Conservation (phyloP, 495 filamentous ascomycete genomes). For the Xanthoparmelia taractica region DNA sequence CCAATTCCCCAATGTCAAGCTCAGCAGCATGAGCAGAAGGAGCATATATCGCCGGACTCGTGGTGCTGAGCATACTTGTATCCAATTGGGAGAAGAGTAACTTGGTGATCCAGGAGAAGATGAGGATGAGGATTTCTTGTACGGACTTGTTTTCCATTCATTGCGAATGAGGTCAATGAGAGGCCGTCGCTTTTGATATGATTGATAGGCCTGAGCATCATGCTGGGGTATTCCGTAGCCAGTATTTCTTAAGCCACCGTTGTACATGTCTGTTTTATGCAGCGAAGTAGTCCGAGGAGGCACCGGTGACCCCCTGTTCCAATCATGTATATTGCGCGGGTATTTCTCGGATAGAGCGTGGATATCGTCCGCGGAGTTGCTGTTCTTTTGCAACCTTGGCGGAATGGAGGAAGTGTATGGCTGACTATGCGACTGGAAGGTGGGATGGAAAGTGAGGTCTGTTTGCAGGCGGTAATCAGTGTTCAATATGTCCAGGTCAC, state of each 20-base stretch:
- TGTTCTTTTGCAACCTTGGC: neutral
- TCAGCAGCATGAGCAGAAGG: conserved; percentile 36
- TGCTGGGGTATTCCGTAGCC: conserved; percentile 12
- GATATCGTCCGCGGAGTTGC: conserved; percentile 9
- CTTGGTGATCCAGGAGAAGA: conserved; percentile 25
- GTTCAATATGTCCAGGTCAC: conserved; percentile 18
- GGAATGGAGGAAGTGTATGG: conserved; percentile 5
- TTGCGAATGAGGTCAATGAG: conserved; percentile 42
- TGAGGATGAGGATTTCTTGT: conserved; percentile 26
- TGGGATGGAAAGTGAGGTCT: conserved; percentile 17
- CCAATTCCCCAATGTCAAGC: conserved; percentile 38
- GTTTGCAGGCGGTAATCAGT: conserved; percentile 19
- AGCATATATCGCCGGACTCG: conserved; percentile 42
- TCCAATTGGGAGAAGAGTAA: conserved; percentile 21
- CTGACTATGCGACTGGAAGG: conserved; percentile 3
- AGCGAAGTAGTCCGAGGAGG: conserved; percentile 10
- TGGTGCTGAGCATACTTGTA: conserved; percentile 36
- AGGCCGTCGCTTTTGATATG: conserved; percentile 27
- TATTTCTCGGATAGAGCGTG: conserved; percentile 16
- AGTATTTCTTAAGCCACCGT: conserved; percentile 2
- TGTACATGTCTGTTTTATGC: conserved; percentile 2
- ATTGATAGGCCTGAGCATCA: conserved; percentile 23
- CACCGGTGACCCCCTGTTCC: conserved; percentile 1
- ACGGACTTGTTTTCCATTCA: conserved; percentile 37
- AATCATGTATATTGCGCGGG: conserved; percentile 1